Percentiles rank a stretch among this genome's conserved stretches.
Evolutionary conservation across 331 rosid species (phyloP).

Genomic region (Malus hybrid): DNA sequence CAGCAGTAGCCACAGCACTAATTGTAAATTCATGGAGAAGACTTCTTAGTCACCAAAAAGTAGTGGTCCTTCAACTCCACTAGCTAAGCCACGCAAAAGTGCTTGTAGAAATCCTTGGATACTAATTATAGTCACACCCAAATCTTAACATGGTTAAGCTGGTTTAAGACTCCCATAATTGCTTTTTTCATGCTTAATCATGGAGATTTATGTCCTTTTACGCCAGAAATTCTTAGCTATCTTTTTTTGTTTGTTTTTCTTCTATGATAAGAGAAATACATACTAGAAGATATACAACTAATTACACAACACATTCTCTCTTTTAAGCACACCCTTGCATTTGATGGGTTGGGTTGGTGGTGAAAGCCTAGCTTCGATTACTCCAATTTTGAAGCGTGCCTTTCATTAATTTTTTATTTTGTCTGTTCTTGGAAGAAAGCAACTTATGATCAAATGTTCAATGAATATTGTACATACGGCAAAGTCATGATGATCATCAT

Average conservation of each 20-base stretch:
- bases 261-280: too few species aligned
- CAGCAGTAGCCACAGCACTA: neutral
- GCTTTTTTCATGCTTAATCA: neutral
- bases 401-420: neutral
- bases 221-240: too few species aligned
- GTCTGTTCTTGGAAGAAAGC: neutral
- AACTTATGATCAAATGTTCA: constrained; percentile 12
- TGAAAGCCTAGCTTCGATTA: neutral
- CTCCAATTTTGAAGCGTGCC: neutral
- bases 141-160: neutral
- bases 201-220: too few species aligned
- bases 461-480: constrained; percentile 6
- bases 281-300: too few species aligned
- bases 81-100: neutral
- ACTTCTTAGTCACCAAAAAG: constrained; percentile 15
- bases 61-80: constrained; percentile 12
- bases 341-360: constrained; percentile 1
- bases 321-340: constrained; percentile 2
- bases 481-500: constrained; percentile 22
- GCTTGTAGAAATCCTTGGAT: neutral
- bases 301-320: too few species aligned
- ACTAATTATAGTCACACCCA: neutral
- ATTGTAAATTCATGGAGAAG: constrained; percentile 4
- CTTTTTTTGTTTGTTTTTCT: too few species aligned
- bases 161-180: neutral